Evolutionary conservation across 1,284 basidiomycete species (phyloP), one percentile per base, ranked within the genome.

Genomic region (Entoloma clypeatum): DNA sequence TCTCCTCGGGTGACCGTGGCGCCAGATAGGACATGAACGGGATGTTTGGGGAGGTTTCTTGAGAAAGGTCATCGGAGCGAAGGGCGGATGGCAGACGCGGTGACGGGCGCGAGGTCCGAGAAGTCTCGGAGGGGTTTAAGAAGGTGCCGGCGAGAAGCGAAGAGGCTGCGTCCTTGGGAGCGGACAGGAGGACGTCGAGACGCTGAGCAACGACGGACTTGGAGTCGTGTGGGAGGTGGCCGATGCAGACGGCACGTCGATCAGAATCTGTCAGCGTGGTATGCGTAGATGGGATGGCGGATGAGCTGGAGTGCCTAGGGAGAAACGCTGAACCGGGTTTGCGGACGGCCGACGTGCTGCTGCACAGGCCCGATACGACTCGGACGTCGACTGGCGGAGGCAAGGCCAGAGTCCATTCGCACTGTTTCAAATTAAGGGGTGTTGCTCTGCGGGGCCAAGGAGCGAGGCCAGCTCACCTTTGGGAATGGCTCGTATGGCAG

Each of bases 211-310:
- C n/a, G n/a, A n/a, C n/a, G n/a, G n/a, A n/a, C n/a, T n/a, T n/a
- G n/a, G n/a, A n/a, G n/a, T n/a, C n/a, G n/a, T n/a, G n/a, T n/a
- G n/a, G n/a, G n/a, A 58, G 58, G 11, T 55, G 53, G 39, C 62
- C 57, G 33, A 65, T 53, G 40, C 64, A 65, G 30, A 64, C 58
- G 14, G 63, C 63, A 38, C 62, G 56, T 3, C 61, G 52, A 11
- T 34, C 40, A 3, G 47, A 41, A 9, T 51, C 43, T 19, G 44
- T 18, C 17, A 34, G 33, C 16, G 11, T 22, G 14, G 36, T 30
- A n/a, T n/a, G n/a, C n/a, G n/a, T n/a, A n/a, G n/a, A n/a, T n/a
- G n/a, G n/a, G n/a, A n/a, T n/a, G 28, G 27, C 7, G n/a, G 36
- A 39, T 22, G 35, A 29, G 30, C 19, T 16, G 7, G 40, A 35